A percentile compares a stretch with the other conserved stretches of the same genome.
Conservation (phyloP, 352 stramenopile species). For the Salisapilia sapeloensis region DNA sequence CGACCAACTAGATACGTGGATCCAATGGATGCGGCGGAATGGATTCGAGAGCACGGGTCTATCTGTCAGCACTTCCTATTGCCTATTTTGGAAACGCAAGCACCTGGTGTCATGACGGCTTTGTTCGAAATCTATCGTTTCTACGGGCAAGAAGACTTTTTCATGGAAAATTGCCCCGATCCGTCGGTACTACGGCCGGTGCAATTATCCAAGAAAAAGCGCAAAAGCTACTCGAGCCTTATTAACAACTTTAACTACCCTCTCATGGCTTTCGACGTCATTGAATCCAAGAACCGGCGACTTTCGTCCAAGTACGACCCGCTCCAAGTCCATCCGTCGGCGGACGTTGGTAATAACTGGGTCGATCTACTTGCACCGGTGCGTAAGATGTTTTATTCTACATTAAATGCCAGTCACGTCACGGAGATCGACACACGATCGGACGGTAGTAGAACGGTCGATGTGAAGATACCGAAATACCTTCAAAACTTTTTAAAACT, state of each 20-base stretch:
- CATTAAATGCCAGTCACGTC: conserved; percentile 10
- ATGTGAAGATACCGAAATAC: no score
- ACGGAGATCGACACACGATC: neutral
- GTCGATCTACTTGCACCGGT: conserved; percentile 15
- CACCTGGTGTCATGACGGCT: conserved; percentile 20
- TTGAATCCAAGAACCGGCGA: conserved; percentile 20
- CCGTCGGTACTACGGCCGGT: conserved; percentile 2
- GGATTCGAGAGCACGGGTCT: conserved; percentile 29
- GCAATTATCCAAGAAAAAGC: conserved; percentile 23
- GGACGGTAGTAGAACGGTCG: neutral
- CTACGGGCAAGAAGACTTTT: conserved; percentile 30
- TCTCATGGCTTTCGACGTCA: conserved; percentile 37
- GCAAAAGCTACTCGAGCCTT: conserved; percentile 36
- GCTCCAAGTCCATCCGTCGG: no score
- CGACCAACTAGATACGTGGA: conserved; percentile 15
- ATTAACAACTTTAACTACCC: conserved; percentile 43
- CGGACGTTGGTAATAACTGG: no score
- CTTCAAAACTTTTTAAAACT: no score
- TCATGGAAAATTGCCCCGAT: conserved; percentile 30
- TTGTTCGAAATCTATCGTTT: conserved; percentile 68
- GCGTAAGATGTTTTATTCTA: conserved; percentile 30
- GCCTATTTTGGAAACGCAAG: conserved; percentile 3
- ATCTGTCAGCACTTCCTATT: conserved; percentile 32
- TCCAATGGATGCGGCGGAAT: conserved; percentile 27
- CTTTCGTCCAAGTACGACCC: conserved; percentile 44